Evolutionary conservation across 116 monocot species (phyloP).

Genomic region (Phalaenopsis hybrid): DNA sequence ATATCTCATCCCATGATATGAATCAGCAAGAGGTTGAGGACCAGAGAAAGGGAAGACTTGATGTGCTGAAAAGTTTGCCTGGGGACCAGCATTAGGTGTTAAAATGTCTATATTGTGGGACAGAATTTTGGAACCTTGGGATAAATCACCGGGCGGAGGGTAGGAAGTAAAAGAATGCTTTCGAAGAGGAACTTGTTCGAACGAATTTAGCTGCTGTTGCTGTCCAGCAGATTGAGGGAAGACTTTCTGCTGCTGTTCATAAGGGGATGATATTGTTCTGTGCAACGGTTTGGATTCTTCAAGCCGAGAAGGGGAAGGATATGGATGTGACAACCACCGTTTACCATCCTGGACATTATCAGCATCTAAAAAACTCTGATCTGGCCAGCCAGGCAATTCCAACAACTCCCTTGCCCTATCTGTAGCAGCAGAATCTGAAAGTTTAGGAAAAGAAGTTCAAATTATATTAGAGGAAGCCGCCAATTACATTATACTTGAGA

Average conservation of each 20-base stretch:
- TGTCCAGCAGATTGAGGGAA: too few relatives aligned
- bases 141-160: slow-evolving; percentile 12
- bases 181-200: slow-evolving; percentile 12
- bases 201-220: slow-evolving; percentile 1
- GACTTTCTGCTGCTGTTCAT: slow-evolving; percentile 11
- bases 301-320: slow-evolving; percentile 13
- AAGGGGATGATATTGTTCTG: slow-evolving; percentile 35
- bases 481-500: background rate
- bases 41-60: slow-evolving; percentile 14
- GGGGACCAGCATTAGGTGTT: slow-evolving; percentile 5
- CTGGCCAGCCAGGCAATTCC: slow-evolving; percentile 21
- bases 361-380: slow-evolving; percentile 22
- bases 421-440: slow-evolving; percentile 21
- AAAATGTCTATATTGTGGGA: background rate
- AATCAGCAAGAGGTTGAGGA: slow-evolving; percentile 14
- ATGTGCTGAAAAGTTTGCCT: slow-evolving; percentile 4
- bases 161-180: slow-evolving; percentile 13
- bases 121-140: slow-evolving; percentile 14
- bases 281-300: slow-evolving; percentile 25
- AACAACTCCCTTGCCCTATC: slow-evolving; percentile 26
- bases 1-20: slow-evolving; percentile 16
- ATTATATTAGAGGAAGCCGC: background rate
- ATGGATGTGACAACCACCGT: slow-evolving; percentile 36
- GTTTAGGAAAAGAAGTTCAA: background rate
- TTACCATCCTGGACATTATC: slow-evolving; percentile 26